Conservation (phyloP, 257 asterid species). For the Fraxinus cuspidata region DNA sequence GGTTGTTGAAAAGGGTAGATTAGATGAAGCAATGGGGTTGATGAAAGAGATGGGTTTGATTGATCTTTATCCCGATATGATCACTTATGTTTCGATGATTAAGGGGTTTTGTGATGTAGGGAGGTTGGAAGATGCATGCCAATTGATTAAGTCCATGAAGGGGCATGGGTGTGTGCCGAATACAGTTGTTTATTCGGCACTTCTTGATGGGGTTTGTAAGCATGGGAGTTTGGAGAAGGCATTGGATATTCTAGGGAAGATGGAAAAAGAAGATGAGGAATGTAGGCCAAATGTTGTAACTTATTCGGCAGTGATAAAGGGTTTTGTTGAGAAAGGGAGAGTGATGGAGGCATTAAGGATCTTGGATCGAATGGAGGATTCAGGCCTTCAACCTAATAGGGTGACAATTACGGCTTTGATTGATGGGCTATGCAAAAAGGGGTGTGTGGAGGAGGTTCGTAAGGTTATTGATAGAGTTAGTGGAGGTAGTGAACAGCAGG, state of each 20-base stretch:
- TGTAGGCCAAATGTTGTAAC: conserved; percentile 68
- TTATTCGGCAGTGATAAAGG: conserved; percentile 64
- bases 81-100: conserved; percentile 50
- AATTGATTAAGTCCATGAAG: conserved; percentile 57
- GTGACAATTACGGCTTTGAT: conserved; percentile 52
- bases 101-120: conserved; percentile 74
- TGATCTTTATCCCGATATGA: conserved; percentile 75
- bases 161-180: conserved; percentile 67
- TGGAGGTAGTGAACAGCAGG: conserved; percentile 34
- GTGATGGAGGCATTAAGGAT: conserved; percentile 50
- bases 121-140: conserved; percentile 63
- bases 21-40: conserved; percentile 64
- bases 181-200: conserved; percentile 53
- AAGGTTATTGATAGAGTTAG: conserved; percentile 47
- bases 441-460: conserved; percentile 58
- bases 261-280: conserved; percentile 63
- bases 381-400: conserved; percentile 57
- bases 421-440: conserved; percentile 70
- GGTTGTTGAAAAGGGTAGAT: conserved; percentile 45
- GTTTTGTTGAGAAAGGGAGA: conserved; percentile 60
- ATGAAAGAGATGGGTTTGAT: conserved; percentile 71
- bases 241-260: conserved; percentile 50
- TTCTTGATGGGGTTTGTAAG: conserved; percentile 72
- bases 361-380: conserved; percentile 57
- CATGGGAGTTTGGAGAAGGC: conserved; percentile 67